Evolutionary conservation across 352 stramenopile species (phyloP), one percentile per base, ranked within the genome.

Genomic region (Pseudoperonospora humuli): DNA sequence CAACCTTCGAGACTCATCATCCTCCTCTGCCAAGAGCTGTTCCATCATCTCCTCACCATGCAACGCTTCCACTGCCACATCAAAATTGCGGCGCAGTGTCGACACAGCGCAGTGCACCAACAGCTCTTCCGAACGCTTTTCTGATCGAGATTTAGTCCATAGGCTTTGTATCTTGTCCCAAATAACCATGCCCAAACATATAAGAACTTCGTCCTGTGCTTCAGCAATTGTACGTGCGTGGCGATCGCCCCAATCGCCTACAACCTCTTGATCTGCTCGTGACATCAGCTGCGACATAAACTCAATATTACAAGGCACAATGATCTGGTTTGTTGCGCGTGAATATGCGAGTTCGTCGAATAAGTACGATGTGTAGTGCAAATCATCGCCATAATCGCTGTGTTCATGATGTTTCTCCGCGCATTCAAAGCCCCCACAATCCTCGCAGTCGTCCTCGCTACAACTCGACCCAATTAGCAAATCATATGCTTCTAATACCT

Each of bases 31-130:
- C 33, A 93, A 54, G 24, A 93, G 32, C 36, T 88, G 77, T 39
- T 90, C 80, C 70, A 93, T 93, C 75, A 93, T 93, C 41, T 90
- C 80, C 43, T 87, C 67, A 0, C 80, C 80, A 49, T 93, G 80
- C 19, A 93, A 56, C 14, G 78, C 80, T 42, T 93, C 80, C 13
- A 93, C 77, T 3, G 77, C 78, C 8, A 86, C 65, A 37, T 93
- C 77, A 57, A 93, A 93, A 57, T 86, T 93, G 3, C 72, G 75
- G 5, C 74, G 78, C 36, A 93, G 39, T 7, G 80, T 84, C 19
- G 71, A 69, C 15, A 93, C 72, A 1, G 72, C 73, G 31, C 78
- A 93, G 54, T 90, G 74, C 28, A 88, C 74, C 13, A 93, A 43
- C 28, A 93, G 61, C 33, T 93, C 80, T 36, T 89, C 78, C 1